Percentiles rank a stretch among this genome's conserved stretches.
Conservation (phyloP, 345 rosid species). For the Linum trigynum region DNA sequence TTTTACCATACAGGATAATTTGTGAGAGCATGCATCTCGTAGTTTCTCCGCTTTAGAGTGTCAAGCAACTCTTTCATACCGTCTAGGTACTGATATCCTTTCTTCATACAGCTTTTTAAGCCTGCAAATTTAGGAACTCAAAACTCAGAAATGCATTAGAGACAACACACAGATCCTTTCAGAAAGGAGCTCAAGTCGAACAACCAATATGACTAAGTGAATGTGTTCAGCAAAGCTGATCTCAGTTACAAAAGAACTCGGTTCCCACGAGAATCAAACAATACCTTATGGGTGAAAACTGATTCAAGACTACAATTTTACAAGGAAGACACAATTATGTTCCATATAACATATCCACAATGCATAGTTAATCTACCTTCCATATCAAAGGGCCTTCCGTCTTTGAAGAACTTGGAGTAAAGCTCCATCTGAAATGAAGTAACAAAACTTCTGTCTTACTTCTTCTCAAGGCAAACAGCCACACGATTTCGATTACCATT, state of each 20-base stretch:
- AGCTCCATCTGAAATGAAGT: slow-evolving; percentile 53
- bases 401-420: slow-evolving; percentile 68
- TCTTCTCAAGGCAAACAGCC: background rate
- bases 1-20: slow-evolving; percentile 81
- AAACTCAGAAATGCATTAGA: background rate
- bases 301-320: too few relatives aligned
- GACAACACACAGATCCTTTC: background rate
- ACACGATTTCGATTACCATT: background rate
- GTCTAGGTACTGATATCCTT: slow-evolving; percentile 64
- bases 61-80: slow-evolving; percentile 67
- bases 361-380: slow-evolving; percentile 42
- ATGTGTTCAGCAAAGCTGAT: background rate
- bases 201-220: background rate
- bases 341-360: background rate
- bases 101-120: slow-evolving; percentile 60
- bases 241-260: too few relatives aligned
- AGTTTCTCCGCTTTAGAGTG: slow-evolving; percentile 37
- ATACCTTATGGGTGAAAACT: too few relatives aligned
- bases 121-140: slow-evolving; percentile 30
- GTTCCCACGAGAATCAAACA: too few relatives aligned
- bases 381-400: slow-evolving; percentile 70
- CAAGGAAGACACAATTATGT: background rate
- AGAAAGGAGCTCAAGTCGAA: background rate
- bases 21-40: slow-evolving; percentile 89
- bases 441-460: background rate